phyloP scores from a whole-genome alignment of 2,329 filamentous ascomycete species.

The Aspergillus fijiensis region DNA sequence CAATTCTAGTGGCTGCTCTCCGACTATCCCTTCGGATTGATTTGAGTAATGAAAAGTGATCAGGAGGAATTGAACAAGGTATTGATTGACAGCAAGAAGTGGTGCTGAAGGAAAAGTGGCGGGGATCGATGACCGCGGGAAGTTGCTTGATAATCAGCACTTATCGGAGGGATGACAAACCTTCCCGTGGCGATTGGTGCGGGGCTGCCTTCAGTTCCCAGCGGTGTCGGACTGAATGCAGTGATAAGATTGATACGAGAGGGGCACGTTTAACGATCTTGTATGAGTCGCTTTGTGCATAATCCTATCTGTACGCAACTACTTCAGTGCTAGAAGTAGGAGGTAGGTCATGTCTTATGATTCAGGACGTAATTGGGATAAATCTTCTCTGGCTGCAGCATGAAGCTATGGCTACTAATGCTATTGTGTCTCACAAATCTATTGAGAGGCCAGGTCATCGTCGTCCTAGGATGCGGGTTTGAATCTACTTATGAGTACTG shows the following conservation, averaged over 20 bases:
- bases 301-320: not conserved
- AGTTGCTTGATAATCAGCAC: constrained; percentile 34
- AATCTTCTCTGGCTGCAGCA: too few species aligned
- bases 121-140: constrained; percentile 16
- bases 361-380: too few species aligned
- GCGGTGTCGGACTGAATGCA: constrained; percentile 22
- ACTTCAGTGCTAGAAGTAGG: not conserved
- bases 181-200: constrained; percentile 27
- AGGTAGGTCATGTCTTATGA: too few species aligned
- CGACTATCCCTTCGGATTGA: not conserved
- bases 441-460: too few species aligned
- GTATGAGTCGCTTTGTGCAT: not conserved
- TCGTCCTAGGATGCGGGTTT: too few species aligned
- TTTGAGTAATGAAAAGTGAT: not conserved
- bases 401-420: not conserved
- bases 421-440: not conserved
- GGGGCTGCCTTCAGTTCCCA: constrained; percentile 8
- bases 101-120: constrained; percentile 21
- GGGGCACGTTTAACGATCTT: not conserved
- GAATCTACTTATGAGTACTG: too few species aligned
- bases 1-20: constrained; percentile 56
- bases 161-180: constrained; percentile 30
- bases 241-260: constrained; percentile 10
- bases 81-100: not conserved
- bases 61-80: not conserved